Conservation (phyloP, 106 monocot genomes). For the Dendrobium chrysotoxum region DNA sequence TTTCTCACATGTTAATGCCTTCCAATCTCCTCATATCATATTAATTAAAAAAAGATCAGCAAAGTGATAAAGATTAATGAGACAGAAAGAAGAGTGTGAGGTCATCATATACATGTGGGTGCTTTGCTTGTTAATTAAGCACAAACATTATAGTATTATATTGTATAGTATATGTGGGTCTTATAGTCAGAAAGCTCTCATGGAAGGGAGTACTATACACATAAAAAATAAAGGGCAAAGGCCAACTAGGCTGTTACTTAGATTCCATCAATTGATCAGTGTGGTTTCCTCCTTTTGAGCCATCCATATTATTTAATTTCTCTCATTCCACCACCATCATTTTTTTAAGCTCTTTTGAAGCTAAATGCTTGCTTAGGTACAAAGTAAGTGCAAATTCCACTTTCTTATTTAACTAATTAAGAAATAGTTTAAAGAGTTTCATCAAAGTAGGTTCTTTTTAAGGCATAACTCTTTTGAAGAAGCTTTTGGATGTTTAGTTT, state of each 20-base stretch:
- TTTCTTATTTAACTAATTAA: background rate
- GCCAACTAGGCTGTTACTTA: background rate
- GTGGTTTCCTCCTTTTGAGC: background rate
- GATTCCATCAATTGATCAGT: background rate
- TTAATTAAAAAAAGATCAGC: background rate
- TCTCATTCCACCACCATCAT: background rate
- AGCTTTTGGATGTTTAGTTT: too few species aligned
- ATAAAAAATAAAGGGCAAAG: background rate
- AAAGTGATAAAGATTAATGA: too few species aligned
- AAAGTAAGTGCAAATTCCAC: background rate
- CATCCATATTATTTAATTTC: background rate
- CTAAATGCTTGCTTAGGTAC: slow-evolving; percentile 1
- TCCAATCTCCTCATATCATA: background rate
- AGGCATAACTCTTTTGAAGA: too few species aligned
- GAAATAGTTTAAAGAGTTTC: too few species aligned
- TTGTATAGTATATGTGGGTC: background rate
- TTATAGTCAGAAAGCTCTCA: background rate
- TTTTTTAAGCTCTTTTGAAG: background rate
- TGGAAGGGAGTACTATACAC: too few species aligned
- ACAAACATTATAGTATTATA: background rate
- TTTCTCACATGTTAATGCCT: background rate
- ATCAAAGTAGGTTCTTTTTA: too few species aligned
- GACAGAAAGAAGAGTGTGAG: background rate
- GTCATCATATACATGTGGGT: background rate
- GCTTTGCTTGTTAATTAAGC: background rate